Evolutionary conservation across 2,329 filamentous ascomycete genomes (phyloP), one percentile per base, ranked within the genome.

Genomic region (Hypoxylon sp.): DNA sequence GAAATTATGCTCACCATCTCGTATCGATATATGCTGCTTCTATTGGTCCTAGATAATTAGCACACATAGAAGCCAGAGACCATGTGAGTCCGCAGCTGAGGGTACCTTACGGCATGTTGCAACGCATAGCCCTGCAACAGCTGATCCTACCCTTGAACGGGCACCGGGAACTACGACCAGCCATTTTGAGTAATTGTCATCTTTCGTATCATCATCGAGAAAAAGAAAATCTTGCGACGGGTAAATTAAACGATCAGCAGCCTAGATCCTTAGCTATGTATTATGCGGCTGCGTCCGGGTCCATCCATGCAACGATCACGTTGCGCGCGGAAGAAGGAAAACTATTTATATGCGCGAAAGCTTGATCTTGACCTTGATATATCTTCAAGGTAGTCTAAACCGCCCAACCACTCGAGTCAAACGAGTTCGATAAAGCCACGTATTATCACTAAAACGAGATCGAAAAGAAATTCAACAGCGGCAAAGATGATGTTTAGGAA

Each of bases 201-300:
- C 14, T 26, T 31, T 54, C 39, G 42, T 56, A 39, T 37, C 39
- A 24, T 26, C 29, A 26, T 13, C 17, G 19, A 58, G 47, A 50
- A 59, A 31, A 29, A 29, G n/a, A n/a, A 31, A 31, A n/a, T 51
- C 14, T 50, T 29, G 58, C 47, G 19, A 31, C 44, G 59, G 50
- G 37, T 59, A 67, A 67, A 70, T 68, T 56, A 68, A 57, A 42
- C 13, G 57, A 65, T 60, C 64, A 60, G 48, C 56, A 57, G 48
- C 33, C 6, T 35, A 44, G 19, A 50, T 44, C 58, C 57, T 55
- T 62, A 55, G 50, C 29, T 55, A 51, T 11, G 39, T 42, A 52
- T 31, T 24, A 19, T 54, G 22, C 54, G 54, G 54, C 31, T 22
- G 13, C 31, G 33, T 17, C 54, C 42, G 52, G 44, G 42, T 13